Evolutionary conservation across 768 basidiomycete species (phyloP), one percentile per base, ranked within the genome.

Genomic region (Grammothele lineata): DNA sequence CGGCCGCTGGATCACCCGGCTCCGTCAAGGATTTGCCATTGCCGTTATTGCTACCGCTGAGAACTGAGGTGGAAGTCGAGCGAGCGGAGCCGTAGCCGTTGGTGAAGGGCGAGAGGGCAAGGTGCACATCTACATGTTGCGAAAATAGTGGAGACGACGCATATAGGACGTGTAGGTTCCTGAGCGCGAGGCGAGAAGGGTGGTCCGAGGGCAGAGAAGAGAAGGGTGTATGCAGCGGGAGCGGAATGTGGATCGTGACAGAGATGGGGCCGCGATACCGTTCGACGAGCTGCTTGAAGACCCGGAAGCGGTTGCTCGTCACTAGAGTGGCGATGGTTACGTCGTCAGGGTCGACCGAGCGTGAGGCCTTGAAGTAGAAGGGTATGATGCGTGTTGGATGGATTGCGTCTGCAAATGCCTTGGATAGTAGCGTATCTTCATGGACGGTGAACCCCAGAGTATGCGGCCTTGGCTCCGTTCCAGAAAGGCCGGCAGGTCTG

Each of bases 301-400:
- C 85, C 37, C 79, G 70, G 63, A 90, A 85, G 15, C 91, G 75
- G 55, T 87, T 85, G 58, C 77, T 80, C 2, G 91, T 92, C 27
- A 92, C 83, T 25, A 92, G 73, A 0, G 91, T 93, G 1, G 91
- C 87, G 45, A 93, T 80, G 2, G 91, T 92, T 42, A 93, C 80
- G 51, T 91, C 89, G 30, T 84, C 75, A 24, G 65, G 56, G 39
- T 80, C 72, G 51, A 83, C 75, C 10, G 59, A 55, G 2, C 74
- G 76, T 10, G 73, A 71, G 2, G 85, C 87, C 42, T 79, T 77
- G 62, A 87, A 89, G 65, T 85, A 91, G 68, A 83, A 93, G 0
- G 91, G 91, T 18, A 88, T 73, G 44, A 91, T 79, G 53, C 81
- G 80, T 58, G 76, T 83, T 1, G 90, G 89, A 30, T 77, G 76